Conservation (phyloP, 495 filamentous ascomycete genomes). For the Aspergillus diversus region DNA sequence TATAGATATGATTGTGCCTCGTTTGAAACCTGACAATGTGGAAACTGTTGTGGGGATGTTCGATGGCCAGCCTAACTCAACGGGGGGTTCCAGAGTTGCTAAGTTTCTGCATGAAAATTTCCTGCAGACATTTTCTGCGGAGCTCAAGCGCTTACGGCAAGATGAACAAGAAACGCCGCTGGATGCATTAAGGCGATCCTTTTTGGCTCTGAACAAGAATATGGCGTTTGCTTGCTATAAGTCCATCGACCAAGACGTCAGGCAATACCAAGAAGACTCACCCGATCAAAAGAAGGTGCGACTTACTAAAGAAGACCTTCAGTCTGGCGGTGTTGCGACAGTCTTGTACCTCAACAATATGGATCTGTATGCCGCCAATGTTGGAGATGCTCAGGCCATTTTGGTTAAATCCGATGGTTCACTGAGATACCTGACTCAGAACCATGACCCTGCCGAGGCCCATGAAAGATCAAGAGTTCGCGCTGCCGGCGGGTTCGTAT, state of each 20-base stretch:
- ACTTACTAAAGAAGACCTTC: constrained; percentile 83
- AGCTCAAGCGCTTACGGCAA: constrained; percentile 65
- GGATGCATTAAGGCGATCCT: constrained; percentile 85
- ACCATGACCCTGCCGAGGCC: constrained; percentile 88
- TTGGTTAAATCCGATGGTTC: constrained; percentile 86
- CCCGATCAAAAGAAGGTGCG: constrained; percentile 61
- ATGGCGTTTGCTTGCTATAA: constrained; percentile 85
- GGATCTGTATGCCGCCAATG: constrained; percentile 92
- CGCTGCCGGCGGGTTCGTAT: constrained; percentile 93
- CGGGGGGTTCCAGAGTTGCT: constrained; percentile 89
- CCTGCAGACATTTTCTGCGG: constrained; percentile 76
- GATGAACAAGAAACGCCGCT: constrained; percentile 67
- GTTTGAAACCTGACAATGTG: constrained; percentile 86
- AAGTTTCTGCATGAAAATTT: constrained; percentile 97
- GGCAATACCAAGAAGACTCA: constrained; percentile 69
- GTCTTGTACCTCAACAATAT: constrained; percentile 86
- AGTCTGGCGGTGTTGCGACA: constrained; percentile 88
- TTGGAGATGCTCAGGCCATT: constrained; percentile 93
- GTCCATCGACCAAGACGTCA: constrained; percentile 66
- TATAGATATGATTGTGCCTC: constrained; percentile 95
- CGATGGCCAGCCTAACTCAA: constrained; percentile 84
- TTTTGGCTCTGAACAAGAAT: constrained; percentile 90
- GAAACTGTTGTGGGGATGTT: constrained; percentile 93
- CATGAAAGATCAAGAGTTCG: constrained; percentile 86
- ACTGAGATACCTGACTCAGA: constrained; percentile 77